phyloP scores from a whole-genome alignment of 371 early-diverging fungal genomes.

The Mortierella sp. region DNA sequence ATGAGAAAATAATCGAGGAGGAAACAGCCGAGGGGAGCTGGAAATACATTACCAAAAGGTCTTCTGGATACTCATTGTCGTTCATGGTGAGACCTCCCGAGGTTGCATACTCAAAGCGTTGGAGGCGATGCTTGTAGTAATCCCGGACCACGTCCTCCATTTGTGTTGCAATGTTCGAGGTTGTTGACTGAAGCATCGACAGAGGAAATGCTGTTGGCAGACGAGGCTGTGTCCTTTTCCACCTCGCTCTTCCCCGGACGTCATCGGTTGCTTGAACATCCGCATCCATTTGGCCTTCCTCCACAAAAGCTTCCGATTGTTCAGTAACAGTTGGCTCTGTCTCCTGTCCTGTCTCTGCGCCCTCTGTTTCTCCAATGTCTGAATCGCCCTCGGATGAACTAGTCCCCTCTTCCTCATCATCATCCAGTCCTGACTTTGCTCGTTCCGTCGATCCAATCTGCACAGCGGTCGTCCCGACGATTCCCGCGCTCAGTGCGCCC shows the following conservation, averaged over 20 bases:
- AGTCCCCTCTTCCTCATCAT: too few species aligned
- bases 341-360: background rate
- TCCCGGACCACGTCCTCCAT: constrained; percentile 17
- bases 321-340: background rate
- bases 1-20: background rate
- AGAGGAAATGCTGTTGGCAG: constrained; percentile 25
- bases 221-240: background rate
- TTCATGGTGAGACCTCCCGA: constrained; percentile 20
- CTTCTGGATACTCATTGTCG: constrained; percentile 20
- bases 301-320: too few species aligned
- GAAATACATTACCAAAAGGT: constrained; percentile 6
- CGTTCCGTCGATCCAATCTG: too few species aligned
- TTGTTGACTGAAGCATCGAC: constrained; percentile 36
- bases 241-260: background rate
- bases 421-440: too few species aligned
- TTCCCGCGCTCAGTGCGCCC: too few species aligned
- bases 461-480: too few species aligned
- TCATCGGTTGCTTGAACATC: background rate
- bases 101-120: constrained; percentile 15
- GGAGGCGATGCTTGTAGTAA: constrained; percentile 14
- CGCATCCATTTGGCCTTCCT: too few species aligned
- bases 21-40: background rate
- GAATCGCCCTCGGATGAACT: too few species aligned
- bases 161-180: background rate
- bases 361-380: too few species aligned